Evolutionary conservation across 805 yeast species (phyloP), one percentile per base, ranked within the genome.

Genomic region (Tetrapisispora phaffii): DNA sequence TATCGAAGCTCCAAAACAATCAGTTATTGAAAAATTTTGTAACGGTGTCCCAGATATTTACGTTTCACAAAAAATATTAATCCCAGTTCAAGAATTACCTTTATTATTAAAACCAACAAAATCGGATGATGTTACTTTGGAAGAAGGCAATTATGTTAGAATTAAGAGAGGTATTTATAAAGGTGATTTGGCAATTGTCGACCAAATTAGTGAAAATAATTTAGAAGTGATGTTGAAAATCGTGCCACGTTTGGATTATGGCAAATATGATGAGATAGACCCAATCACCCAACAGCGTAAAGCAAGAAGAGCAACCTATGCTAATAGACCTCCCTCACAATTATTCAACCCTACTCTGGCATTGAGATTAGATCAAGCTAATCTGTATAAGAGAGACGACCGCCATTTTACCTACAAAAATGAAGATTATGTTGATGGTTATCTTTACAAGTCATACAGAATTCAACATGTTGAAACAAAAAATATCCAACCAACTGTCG

Each of bases 1-100:
- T 65, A 76, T 93, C 50, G 98, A 93, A 68, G 97, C 98, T 16
- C 82, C 90, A 49, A 84, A 85, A 62, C 83, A 89, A 51, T 87
- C 93, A 48, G 96, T 96, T 20, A 95, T 90, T 35, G 85, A 83
- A 59, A 80, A 77, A 47, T 96, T 96, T 16, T 74, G 90, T 48
- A 78, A 79, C 39, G 97, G 97, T 66, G 75, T 93, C 62, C 90
- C 93, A 29, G 89, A 88, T 64, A 81, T 90, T 31, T 93, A 82
- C 55, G 59, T 75, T 23, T 69, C 75, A 44, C 82, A 83, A 57
- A 85, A 85, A 65, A 74, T 89, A 42, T 72, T 90, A 49, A 96
- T 93, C 40, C 98, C 98, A 6, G 93, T 93, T 47, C 86, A 85
- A 62, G 98, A 93, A 67, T 85, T 88, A 63, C 96, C 96, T 1